These are phyloP conservation scores for Pestalotiopsis sp. DNA, from an alignment of 2,329 filamentous ascomycete species.

Conservation along the genomic window DNA sequence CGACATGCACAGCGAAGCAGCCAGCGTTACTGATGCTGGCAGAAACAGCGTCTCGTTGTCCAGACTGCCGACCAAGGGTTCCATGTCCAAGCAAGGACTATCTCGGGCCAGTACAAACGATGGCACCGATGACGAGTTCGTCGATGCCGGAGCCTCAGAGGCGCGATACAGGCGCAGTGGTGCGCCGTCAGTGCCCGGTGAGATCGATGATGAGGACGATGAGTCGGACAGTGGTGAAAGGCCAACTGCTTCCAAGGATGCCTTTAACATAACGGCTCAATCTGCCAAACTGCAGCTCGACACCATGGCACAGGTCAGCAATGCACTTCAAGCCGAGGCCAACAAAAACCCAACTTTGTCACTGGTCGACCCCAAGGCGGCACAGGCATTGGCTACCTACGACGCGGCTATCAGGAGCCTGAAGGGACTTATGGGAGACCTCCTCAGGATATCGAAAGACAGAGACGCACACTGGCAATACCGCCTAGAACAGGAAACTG, in stretches of 20 bases:
- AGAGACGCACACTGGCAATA: conserved; percentile 98
- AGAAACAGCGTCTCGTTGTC: conserved; percentile 49
- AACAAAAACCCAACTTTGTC: conserved; percentile 68
- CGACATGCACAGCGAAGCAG: conserved; percentile 53
- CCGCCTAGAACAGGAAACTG: conserved; percentile 84
- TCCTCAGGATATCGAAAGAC: conserved; percentile 90
- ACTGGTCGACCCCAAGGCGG: conserved; percentile 76
- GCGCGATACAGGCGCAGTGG: conserved; percentile 41
- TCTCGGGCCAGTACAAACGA: conserved; percentile 48
- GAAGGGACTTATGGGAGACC: conserved; percentile 80
- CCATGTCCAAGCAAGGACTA: conserved; percentile 31
- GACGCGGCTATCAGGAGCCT: conserved; percentile 88
- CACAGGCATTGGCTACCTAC: conserved; percentile 81
- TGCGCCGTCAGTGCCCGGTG: conserved; percentile 37
- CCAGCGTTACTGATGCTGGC: conserved; percentile 49
- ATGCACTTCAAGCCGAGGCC: conserved; percentile 76
- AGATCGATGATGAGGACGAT: conserved; percentile 47
- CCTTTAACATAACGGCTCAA: conserved; percentile 95
- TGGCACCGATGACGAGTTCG: conserved; percentile 54
- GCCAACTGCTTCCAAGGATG: conserved; percentile 80
- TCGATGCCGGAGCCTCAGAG: conserved; percentile 49
- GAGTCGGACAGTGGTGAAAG: conserved; percentile 75
- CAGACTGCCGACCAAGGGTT: conserved; percentile 37
- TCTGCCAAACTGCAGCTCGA: conserved; percentile 93
- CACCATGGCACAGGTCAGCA: conserved; percentile 81